Evolutionary conservation across 2,329 filamentous ascomycete species (phyloP).

Genomic region (Canariomyces notabilis): DNA sequence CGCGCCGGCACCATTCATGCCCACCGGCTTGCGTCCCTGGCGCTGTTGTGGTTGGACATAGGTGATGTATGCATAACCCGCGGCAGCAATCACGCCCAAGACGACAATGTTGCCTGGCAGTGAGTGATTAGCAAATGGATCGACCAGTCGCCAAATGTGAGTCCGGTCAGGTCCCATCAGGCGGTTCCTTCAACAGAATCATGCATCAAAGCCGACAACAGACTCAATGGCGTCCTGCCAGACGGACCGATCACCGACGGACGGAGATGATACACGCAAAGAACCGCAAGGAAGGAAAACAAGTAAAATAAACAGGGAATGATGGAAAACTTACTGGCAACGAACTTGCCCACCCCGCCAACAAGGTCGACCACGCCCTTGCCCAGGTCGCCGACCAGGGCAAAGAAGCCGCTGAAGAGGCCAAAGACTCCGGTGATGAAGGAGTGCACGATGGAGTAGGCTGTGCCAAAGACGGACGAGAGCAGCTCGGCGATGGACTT

Average conservation of each 20-base stretch:
- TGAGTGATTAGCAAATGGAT: background rate
- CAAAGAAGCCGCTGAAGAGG: conserved; percentile 23
- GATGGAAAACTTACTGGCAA: conserved; percentile 20
- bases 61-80: conserved; percentile 22
- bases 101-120: conserved; percentile 27
- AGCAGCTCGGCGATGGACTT: conserved; percentile 26
- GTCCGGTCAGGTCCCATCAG: too few species aligned
- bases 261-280: too few species aligned
- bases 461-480: conserved; percentile 21
- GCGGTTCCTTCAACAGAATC: too few species aligned
- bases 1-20: conserved; percentile 9
- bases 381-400: conserved; percentile 23
- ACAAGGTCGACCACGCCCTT: conserved; percentile 24
- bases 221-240: too few species aligned
- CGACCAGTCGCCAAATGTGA: too few species aligned
- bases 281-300: too few species aligned
- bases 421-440: conserved; percentile 21
- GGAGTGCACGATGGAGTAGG: conserved; percentile 24
- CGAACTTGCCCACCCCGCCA: conserved; percentile 25
- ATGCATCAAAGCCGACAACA: too few species aligned
- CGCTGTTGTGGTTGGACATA: conserved; percentile 22
- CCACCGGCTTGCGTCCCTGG: conserved; percentile 7
- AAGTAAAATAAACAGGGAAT: background rate
- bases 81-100: conserved; percentile 29
- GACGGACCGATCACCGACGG: too few species aligned